A percentile compares a stretch with the other conserved stretches of the same genome.
Evolutionary conservation across 805 yeast genomes (phyloP).

Genomic region (Nakazawaea wyomingensis): DNA sequence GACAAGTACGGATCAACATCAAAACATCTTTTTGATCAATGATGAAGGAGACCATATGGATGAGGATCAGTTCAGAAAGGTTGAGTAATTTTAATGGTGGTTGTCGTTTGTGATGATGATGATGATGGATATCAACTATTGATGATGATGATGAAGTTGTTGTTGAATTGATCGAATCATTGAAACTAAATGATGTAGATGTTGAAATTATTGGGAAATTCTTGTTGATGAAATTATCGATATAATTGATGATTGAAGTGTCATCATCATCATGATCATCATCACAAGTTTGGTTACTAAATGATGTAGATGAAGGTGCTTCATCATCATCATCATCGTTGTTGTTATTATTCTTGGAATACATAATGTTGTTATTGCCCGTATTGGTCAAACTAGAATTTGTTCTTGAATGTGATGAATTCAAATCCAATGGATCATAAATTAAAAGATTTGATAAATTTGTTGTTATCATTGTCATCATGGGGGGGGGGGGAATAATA

Average conservation of each 20-base stretch:
- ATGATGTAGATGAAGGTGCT: too few species aligned
- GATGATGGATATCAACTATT: not conserved
- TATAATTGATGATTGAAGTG: not conserved
- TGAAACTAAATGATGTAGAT: not conserved
- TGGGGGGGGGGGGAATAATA: too few species aligned
- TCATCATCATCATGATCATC: not conserved
- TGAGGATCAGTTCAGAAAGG: not conserved
- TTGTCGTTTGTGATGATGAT: not conserved
- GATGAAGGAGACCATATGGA: not conserved
- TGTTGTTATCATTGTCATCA: too few species aligned
- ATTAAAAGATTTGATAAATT: too few species aligned
- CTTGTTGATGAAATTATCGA: not conserved
- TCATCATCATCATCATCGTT: too few species aligned
- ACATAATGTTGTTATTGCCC: too few species aligned
- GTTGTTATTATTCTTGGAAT: too few species aligned
- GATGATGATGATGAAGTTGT: too few species aligned
- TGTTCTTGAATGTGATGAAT: too few species aligned
- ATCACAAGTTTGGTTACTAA: not conserved
- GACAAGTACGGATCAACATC: not conserved
- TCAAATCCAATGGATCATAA: too few species aligned
- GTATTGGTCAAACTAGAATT: too few species aligned
- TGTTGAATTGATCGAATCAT: too few species aligned
- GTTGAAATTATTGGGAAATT: not conserved
- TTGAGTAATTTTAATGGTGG: not conserved
- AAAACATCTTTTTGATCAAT: slow-evolving; percentile 1